Base-by-base conservation (phyloP, 176 grass and related monocot genomes). In the Raddia guianensis region DNA sequence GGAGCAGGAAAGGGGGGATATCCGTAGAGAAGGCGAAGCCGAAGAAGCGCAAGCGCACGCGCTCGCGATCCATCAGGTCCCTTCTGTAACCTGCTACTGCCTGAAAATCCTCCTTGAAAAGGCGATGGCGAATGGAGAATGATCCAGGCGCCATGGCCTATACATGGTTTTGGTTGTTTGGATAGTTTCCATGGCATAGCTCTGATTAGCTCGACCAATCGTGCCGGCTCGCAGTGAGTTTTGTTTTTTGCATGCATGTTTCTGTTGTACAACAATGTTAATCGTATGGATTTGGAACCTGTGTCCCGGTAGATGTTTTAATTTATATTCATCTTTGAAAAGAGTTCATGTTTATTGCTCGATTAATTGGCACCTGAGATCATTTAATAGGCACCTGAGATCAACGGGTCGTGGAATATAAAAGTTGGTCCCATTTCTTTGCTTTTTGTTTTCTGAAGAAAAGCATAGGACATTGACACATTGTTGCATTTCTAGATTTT, bases 41-140 rank as follows among this genome's bases (percentile, higher is more conserved):
- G n/a, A 58, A n/a, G 55, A 58, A 58, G 55, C 54, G 54, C 54
- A 18, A n/a, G 54, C n/a, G 19, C n/a, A n/a, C 55, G 7, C 55
- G 42, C 3, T 48, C 66, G 9, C 78, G 27, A 27, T 27, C 27
- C 27, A 27, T 81, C 21, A 82, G 63, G 44, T 73, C 79, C 7
- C 33, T 82, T 11, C 68, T 63, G 7, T 73, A 33, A 40, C 32
- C 49, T 68, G 1, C 16, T 45, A 9, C 35, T 43, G 15, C 37
- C 15, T 10, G 27, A 27, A 16, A 35, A 5, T 33, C 46, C 49
- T 72, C 7, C 3, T 48, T 15, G 14, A 51, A 72, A 72, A 9
- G 68, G 33, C 7, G 12, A 32, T 9, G 18, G 63, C 35, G 27
- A 33, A 35, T 65, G 63, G 63, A 16, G 63, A 35, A 65, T 65